A percentile compares a stretch with the other conserved stretches of the same genome.
These are phyloP conservation scores for Cyberlindnera nakhonratchasimensis DNA, from an alignment of 805 yeast species.

Conservation along the genomic window DNA sequence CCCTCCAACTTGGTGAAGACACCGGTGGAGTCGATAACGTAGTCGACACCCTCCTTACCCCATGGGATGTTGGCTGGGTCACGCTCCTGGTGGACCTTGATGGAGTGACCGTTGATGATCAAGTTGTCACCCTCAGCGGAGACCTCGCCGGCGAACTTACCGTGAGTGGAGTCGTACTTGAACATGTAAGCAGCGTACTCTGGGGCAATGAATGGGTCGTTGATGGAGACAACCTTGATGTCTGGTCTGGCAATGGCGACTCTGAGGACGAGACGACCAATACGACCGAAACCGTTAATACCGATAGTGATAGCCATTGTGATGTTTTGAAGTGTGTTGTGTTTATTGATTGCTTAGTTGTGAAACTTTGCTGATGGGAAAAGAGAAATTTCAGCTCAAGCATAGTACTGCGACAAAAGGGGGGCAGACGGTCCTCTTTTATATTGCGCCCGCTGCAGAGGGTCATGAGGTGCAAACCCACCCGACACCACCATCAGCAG, in stretches of 20 bases:
- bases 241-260: slow-evolving; percentile 51
- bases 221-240: slow-evolving; percentile 80
- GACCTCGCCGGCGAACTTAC: slow-evolving; percentile 76
- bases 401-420: not conserved
- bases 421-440: slow-evolving; percentile 1
- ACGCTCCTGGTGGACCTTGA: slow-evolving; percentile 71
- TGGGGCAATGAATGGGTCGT: slow-evolving; percentile 86
- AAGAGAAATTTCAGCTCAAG: not conserved
- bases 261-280: slow-evolving; percentile 87
- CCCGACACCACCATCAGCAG: slow-evolving; percentile 15
- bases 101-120: slow-evolving; percentile 64
- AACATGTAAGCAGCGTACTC: slow-evolving; percentile 94
- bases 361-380: slow-evolving; percentile 6
- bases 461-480: slow-evolving; percentile 13
- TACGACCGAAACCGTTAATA: slow-evolving; percentile 94
- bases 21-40: slow-evolving; percentile 92
- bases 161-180: slow-evolving; percentile 95
- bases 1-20: slow-evolving; percentile 81
- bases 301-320: slow-evolving; percentile 45
- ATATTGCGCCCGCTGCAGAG: slow-evolving; percentile 4
- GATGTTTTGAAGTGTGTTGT: slow-evolving; percentile 8
- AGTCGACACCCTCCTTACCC: slow-evolving; percentile 79
- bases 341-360: slow-evolving; percentile 1
- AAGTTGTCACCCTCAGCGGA: slow-evolving; percentile 51
- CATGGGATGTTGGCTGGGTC: slow-evolving; percentile 88